Percentiles rank a stretch among this genome's conserved stretches.
phyloP scores from a whole-genome alignment of 1,284 basidiomycete species.

The Moniliella sp. region DNA sequence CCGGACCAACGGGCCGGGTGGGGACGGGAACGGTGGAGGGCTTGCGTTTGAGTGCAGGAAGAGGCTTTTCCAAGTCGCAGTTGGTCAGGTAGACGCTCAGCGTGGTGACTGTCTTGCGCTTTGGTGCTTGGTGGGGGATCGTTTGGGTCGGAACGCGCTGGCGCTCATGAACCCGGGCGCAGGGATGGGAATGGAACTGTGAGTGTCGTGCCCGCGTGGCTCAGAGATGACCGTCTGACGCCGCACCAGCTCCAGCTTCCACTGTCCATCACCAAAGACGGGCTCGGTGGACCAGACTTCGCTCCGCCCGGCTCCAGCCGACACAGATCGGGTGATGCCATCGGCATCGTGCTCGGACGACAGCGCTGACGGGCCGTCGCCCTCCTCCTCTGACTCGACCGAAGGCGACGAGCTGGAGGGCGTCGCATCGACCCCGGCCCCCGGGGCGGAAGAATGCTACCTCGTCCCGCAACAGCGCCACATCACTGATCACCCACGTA shows the following conservation, averaged over 20 bases:
- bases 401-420: constrained; percentile 9
- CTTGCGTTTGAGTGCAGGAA: too few relatives aligned
- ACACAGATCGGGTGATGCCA: constrained; percentile 19
- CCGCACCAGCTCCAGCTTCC: constrained; percentile 27
- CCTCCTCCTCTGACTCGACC: constrained; percentile 4
- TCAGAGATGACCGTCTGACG: too few relatives aligned
- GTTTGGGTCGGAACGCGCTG: background rate
- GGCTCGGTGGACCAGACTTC: constrained; percentile 25
- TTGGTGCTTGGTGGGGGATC: constrained; percentile 1
- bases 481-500: constrained; percentile 19
- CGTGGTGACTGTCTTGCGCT: constrained; percentile 7
- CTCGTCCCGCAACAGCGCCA: constrained; percentile 16
- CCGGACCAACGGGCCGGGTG: too few relatives aligned
- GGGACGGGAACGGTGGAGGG: too few relatives aligned
- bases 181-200: too few relatives aligned
- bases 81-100: constrained; percentile 13
- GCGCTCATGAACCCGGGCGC: too few relatives aligned
- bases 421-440: too few relatives aligned
- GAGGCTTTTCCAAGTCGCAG: too few relatives aligned
- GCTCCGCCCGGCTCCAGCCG: constrained; percentile 18
- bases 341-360: too few relatives aligned
- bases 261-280: constrained; percentile 22
- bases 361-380: constrained; percentile 1
- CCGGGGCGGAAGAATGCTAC: too few relatives aligned
- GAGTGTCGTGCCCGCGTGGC: too few relatives aligned